Evolutionary conservation across 345 rosid genomes (phyloP).

Genomic region (Aethionema arabicum): DNA sequence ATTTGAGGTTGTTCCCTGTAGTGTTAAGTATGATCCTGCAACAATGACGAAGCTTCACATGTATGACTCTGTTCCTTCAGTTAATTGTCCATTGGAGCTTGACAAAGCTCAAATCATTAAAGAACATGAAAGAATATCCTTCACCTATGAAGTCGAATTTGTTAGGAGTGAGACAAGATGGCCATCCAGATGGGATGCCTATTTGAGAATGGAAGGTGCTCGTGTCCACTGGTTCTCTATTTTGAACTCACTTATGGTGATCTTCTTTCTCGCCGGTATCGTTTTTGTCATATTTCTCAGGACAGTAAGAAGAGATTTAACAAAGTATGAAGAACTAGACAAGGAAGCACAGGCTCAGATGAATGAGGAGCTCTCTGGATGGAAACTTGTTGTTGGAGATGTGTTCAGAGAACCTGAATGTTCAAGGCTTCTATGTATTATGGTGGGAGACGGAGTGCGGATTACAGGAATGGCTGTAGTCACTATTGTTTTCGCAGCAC

Average conservation of each 20-base stretch:
- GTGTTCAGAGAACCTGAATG: slow-evolving; percentile 78
- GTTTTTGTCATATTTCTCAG: slow-evolving; percentile 78
- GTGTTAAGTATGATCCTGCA: slow-evolving; percentile 60
- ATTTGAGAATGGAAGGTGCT: slow-evolving; percentile 86
- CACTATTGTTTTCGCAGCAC: slow-evolving; percentile 72
- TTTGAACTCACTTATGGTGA: slow-evolving; percentile 75
- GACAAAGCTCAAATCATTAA: slow-evolving; percentile 80
- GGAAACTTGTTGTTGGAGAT: slow-evolving; percentile 92
- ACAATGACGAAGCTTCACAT: slow-evolving; percentile 60
- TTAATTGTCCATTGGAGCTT: slow-evolving; percentile 65
- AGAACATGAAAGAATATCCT: slow-evolving; percentile 65
- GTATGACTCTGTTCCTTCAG: slow-evolving; percentile 57
- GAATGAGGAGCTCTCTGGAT: slow-evolving; percentile 86
- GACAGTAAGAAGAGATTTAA: slow-evolving; percentile 83
- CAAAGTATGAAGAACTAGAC: slow-evolving; percentile 78
- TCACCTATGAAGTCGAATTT: slow-evolving; percentile 81
- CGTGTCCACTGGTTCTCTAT: slow-evolving; percentile 89
- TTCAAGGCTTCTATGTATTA: slow-evolving; percentile 68
- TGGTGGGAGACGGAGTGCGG: slow-evolving; percentile 77
- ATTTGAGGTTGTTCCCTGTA: slow-evolving; percentile 80
- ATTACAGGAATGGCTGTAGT: slow-evolving; percentile 81
- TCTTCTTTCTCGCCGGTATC: slow-evolving; percentile 72
- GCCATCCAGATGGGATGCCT: slow-evolving; percentile 93
- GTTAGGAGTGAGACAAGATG: slow-evolving; percentile 69
- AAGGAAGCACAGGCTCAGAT: slow-evolving; percentile 85